Evolutionary conservation across 164 flowering plant genomes (phyloP).

Genomic region (Vitis rupestris): DNA sequence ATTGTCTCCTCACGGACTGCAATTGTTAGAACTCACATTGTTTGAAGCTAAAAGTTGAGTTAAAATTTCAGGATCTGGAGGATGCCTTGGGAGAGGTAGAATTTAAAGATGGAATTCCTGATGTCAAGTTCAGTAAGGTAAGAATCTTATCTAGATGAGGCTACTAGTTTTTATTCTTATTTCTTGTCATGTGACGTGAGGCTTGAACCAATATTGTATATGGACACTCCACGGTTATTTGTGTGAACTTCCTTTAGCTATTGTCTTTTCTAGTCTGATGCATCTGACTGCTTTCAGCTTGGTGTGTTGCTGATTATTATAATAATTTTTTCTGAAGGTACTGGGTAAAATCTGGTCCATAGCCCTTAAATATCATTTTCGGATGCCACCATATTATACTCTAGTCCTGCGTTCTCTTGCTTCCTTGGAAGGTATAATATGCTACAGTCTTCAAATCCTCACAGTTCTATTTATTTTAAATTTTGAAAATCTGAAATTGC

Average conservation of each 20-base stretch:
- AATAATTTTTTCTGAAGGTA: conserved; percentile 45
- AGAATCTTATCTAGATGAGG: conserved; percentile 22
- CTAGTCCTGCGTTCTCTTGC: conserved; percentile 92
- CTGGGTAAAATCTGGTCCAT: conserved; percentile 83
- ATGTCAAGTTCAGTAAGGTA: conserved; percentile 91
- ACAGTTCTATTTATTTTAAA: neutral
- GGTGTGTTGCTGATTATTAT: conserved; percentile 8
- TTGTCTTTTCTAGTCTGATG: neutral
- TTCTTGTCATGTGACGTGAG: neutral
- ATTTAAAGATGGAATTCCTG: conserved; percentile 79
- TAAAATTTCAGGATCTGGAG: conserved; percentile 76
- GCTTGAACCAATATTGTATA: neutral
- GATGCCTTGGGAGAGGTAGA: conserved; percentile 78
- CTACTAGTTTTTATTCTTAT: neutral
- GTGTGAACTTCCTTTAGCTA: neutral
- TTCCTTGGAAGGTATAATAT: conserved; percentile 78
- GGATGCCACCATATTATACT: conserved; percentile 93
- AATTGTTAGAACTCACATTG: conserved; percentile 5
- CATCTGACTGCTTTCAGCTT: conserved; percentile 4
- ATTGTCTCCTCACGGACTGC: neutral
- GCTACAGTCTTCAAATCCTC: neutral
- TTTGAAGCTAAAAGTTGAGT: conserved; percentile 8
- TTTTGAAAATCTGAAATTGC: no score
- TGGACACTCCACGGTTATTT: no score
- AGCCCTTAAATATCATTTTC: conserved; percentile 85